Base-by-base conservation (phyloP, 2,329 filamentous ascomycete genomes). In the Fusarium pseudoanthophilum region DNA sequence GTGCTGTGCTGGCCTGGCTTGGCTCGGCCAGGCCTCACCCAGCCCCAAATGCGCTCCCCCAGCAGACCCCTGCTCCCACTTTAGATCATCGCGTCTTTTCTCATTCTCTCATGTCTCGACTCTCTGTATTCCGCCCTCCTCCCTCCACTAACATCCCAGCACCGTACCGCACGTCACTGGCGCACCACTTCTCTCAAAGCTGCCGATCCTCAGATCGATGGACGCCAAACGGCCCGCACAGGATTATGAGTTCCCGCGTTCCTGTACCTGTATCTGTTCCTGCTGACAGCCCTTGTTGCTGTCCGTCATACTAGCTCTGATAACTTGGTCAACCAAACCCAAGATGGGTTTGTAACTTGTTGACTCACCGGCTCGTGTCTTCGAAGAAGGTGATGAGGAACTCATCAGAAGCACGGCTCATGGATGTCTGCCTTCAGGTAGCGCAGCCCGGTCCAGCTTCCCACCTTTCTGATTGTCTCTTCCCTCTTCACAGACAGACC, bases 141-240 rank as follows among this genome's bases (percentile, higher is more conserved):
- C 75, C 75, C 69, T 69, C 75, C 74, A 71, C 67, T 59, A 60
- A 56, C 55, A 75, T 74, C 75, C 75, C 61, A 74, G 75, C 53
- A 68, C 57, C 67, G 66, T 69, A 70, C 57, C 63, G 73, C 64
- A 77, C 75, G 75, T 76, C 70, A 76, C 70, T 76, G 75, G 66
- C 65, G 74, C 74, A 77, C 71, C 61, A 60, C 65, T 74, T 72
- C 53, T 60, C 51, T 57, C 64, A 56, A 58, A 57, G 66, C 66
- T 77, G 75, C 64, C 75, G 75, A 77, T 77, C 75, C 70, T 56
- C 48, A 76, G 75, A 77, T 77, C 75, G 75, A 76, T 76, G 68
- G 61, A 71, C 71, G 71, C 68, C 71, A 72, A 76, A 75, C 75
- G 73, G 71, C 75, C 75, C 73, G 74, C 68, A 53, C 48, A 75